Base-by-base conservation (phyloP, 2,329 filamentous ascomycete genomes). In the Ophiostoma quercus region DNA sequence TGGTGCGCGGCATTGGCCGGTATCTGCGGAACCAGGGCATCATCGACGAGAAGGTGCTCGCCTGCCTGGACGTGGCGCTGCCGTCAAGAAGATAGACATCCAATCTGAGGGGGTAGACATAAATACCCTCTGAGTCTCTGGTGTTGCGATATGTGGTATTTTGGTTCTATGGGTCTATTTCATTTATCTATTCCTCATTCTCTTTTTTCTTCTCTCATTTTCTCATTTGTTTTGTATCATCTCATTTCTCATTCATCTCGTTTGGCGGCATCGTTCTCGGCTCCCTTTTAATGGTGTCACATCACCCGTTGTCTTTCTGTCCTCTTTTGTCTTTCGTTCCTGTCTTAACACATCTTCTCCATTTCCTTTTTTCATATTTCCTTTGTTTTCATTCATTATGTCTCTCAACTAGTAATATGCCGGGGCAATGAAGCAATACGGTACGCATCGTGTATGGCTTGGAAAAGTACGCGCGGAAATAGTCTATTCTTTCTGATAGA, bases 11-110 rank as follows among this genome's bases (percentile, higher is more conserved):
- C 8, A 87, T 91, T 77, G 82, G 83, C 70, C 85, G 85, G 73
- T 89, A 90, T 76, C 81, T 90, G 57, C 83, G 83, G 72, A 90
- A 90, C 76, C 88, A 90, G 78, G 87, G 85, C n/a, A 77, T 81
- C 3, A 77, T 81, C 70, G 75, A 77, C 66, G 74, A 77, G 7
- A 76, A 80, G 69, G 72, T 73, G 14, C 34, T 75, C 19, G 62
- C 71, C 25, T 74, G 73, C 71, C 37, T 75, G 8, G 74, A 75
- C 22, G 68, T 39, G 1, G 66, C 73, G 32, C 71, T 75, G 6
- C 74, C 74, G 2, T 57, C 70, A 41, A 74, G 68, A 70, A 71
- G 71, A 63, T 75, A 62, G 57, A 39, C 43, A 25, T 4, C 19
- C 7, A 3, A 22, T 22, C 54, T 34, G 34, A 34, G 34, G 8